Evolutionary conservation across 768 basidiomycete genomes (phyloP).

Genomic region (Pisolithus sp.): DNA sequence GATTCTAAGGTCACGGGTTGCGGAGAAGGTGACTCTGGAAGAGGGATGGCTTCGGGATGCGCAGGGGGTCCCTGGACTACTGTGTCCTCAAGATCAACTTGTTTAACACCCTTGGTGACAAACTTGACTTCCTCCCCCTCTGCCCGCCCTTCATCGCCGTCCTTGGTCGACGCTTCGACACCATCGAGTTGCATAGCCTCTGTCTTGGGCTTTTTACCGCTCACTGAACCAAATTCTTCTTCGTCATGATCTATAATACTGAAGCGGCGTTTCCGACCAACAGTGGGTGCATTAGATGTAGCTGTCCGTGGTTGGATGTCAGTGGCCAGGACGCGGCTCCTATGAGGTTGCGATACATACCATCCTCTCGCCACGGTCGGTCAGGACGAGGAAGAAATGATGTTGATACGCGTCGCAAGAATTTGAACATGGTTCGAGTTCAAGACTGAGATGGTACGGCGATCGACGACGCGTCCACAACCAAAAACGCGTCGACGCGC

Average conservation of each 20-base stretch:
- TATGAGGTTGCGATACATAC: conserved; percentile 35
- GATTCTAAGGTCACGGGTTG: conserved; percentile 10
- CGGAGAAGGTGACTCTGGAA: conserved; percentile 33
- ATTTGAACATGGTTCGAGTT: conserved; percentile 46
- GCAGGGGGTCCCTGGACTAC: conserved; percentile 9
- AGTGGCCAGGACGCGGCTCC: conserved; percentile 1
- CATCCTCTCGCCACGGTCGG: conserved; percentile 73
- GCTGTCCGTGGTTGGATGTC: conserved; percentile 35
- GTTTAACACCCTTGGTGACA: conserved; percentile 63
- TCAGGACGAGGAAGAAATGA: conserved; percentile 66
- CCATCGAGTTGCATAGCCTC: conserved; percentile 27
- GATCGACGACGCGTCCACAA: too few relatives aligned
- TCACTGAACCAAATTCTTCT: conserved; percentile 24
- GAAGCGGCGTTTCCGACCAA: conserved; percentile 59
- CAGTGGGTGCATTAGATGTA: conserved; percentile 68
- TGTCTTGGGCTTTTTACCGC: conserved; percentile 35
- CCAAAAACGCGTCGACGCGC: too few relatives aligned
- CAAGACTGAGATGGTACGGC: background rate
- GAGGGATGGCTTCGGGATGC: conserved; percentile 29
- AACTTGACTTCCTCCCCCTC: conserved; percentile 54
- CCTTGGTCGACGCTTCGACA: background rate
- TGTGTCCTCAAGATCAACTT: conserved; percentile 54
- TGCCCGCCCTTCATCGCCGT: background rate
- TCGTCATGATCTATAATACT: conserved; percentile 41
- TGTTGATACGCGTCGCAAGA: conserved; percentile 65